A percentile compares a stretch with the other conserved stretches of the same genome.
Evolutionary conservation across 2,329 filamentous ascomycete species (phyloP).

Genomic region (Calonectria pteridis): DNA sequence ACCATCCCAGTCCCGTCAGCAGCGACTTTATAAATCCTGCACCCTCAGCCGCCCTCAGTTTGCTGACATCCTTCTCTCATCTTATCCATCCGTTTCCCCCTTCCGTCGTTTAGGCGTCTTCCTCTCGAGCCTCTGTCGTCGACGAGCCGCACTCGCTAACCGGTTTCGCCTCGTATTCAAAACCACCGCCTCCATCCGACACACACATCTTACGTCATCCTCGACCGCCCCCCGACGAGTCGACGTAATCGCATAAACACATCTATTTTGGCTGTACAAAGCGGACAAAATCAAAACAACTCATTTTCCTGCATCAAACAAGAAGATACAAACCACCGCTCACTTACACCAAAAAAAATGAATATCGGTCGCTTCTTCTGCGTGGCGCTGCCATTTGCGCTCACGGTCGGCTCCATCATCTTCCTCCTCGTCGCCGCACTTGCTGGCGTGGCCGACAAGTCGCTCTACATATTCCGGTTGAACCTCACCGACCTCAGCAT

Average conservation of each 20-base stretch:
- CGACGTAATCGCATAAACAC: conserved; percentile 24
- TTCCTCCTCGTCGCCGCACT: conserved; percentile 72
- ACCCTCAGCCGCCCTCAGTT: conserved; percentile 16
- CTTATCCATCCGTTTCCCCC: conserved; percentile 2
- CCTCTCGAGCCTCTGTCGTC: conserved; percentile 4
- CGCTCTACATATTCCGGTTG: conserved; percentile 70
- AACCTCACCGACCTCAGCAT: conserved; percentile 70
- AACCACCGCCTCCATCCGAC: conserved; percentile 9
- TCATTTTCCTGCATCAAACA: background rate
- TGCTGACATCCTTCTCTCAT: conserved; percentile 25
- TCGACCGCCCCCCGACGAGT: conserved; percentile 25
- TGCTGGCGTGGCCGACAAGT: conserved; percentile 67
- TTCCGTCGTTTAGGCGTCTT: conserved; percentile 9
- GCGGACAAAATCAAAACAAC: conserved; percentile 1
- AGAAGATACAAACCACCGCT: background rate
- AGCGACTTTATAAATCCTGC: conserved; percentile 30
- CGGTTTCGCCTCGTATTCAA: conserved; percentile 10
- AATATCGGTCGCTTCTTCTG: conserved; percentile 84
- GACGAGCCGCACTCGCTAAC: conserved; percentile 24
- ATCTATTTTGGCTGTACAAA: conserved; percentile 8
- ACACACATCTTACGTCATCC: conserved; percentile 39
- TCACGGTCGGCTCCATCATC: conserved; percentile 83
- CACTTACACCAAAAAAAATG: conserved; percentile 53
- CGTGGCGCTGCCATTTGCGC: conserved; percentile 86
- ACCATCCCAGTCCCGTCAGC: conserved; percentile 8